These are phyloP conservation scores for Alternaria atra DNA, from an alignment of 2,329 filamentous ascomycete species.

Conservation along the genomic window DNA sequence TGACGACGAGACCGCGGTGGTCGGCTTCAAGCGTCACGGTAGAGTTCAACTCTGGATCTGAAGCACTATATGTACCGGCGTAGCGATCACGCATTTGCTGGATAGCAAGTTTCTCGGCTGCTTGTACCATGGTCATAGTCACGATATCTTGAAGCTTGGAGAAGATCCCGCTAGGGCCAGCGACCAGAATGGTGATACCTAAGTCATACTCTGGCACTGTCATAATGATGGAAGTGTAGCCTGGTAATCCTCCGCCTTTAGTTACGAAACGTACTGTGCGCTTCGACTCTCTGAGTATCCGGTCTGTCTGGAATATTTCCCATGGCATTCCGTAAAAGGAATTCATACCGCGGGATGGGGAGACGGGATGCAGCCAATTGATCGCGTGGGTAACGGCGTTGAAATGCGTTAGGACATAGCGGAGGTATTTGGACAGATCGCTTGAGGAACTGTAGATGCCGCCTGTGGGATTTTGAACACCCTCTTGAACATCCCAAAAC, in stretches of 20 bases:
- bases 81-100: slow-evolving; percentile 39
- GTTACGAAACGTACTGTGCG: slow-evolving; percentile 57
- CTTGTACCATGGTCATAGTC: slow-evolving; percentile 38
- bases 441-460: slow-evolving; percentile 54
- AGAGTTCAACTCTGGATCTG: slow-evolving; percentile 34
- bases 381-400: slow-evolving; percentile 53
- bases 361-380: slow-evolving; percentile 57
- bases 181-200: slow-evolving; percentile 54
- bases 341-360: slow-evolving; percentile 46
- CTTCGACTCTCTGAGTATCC: slow-evolving; percentile 47
- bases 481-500: slow-evolving; percentile 55
- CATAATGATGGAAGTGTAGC: slow-evolving; percentile 54
- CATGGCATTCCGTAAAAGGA: slow-evolving; percentile 59
- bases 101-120: slow-evolving; percentile 46
- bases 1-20: slow-evolving; percentile 39
- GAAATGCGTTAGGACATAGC: slow-evolving; percentile 54
- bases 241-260: slow-evolving; percentile 56
- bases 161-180: slow-evolving; percentile 24
- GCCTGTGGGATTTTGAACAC: slow-evolving; percentile 55
- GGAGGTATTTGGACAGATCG: slow-evolving; percentile 56
- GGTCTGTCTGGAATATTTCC: slow-evolving; percentile 57
- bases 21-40: slow-evolving; percentile 37
- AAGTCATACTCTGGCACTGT: slow-evolving; percentile 57
- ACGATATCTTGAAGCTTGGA: slow-evolving; percentile 44
- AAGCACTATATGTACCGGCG: slow-evolving; percentile 36